Evolutionary conservation across 1,284 basidiomycete genomes (phyloP).

Genomic region (Leccinum cinnamomeum): DNA sequence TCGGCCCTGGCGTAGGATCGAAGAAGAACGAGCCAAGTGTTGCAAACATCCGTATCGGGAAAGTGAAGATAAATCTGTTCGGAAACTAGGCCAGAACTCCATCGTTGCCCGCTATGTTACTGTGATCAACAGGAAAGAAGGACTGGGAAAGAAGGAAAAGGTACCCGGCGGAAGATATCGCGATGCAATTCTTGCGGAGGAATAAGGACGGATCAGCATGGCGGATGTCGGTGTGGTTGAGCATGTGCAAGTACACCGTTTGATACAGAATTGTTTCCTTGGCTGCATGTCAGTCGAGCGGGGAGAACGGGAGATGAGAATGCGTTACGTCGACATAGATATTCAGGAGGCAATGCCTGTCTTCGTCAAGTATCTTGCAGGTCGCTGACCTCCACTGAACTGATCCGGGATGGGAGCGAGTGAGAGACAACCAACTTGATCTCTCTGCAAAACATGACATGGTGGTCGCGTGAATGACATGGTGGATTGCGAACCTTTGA

Average conservation of each 20-base stretch:
- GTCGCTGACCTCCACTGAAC: conserved; percentile 71
- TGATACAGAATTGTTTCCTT: conserved; percentile 72
- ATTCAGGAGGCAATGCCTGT: conserved; percentile 61
- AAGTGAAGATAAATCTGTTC: conserved; percentile 75
- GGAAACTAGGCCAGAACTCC: conserved; percentile 51
- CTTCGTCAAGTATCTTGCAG: conserved; percentile 69
- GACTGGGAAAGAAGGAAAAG: conserved; percentile 19
- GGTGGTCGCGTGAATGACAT: background rate
- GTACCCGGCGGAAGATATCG: conserved; percentile 62
- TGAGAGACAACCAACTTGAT: conserved; percentile 67
- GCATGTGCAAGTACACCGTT: conserved; percentile 66
- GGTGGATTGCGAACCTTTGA: conserved; percentile 51
- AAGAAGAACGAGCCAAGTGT: conserved; percentile 72
- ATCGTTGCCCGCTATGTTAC: conserved; percentile 54
- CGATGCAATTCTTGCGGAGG: conserved; percentile 66
- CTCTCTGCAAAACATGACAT: conserved; percentile 45
- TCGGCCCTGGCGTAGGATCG: conserved; percentile 77
- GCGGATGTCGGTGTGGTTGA: conserved; percentile 75
- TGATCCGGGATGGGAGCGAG: conserved; percentile 46
- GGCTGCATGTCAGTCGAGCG: conserved; percentile 11
- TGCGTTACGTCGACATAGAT: conserved; percentile 68
- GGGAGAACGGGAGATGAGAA: conserved; percentile 4
- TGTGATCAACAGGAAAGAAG: conserved; percentile 10
- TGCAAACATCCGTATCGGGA: conserved; percentile 53
- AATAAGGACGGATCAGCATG: conserved; percentile 69